Evolutionary conservation across 352 stramenopile species (phyloP), one percentile per base, ranked within the genome.

Genomic region (Phytophthora nicotianae): DNA sequence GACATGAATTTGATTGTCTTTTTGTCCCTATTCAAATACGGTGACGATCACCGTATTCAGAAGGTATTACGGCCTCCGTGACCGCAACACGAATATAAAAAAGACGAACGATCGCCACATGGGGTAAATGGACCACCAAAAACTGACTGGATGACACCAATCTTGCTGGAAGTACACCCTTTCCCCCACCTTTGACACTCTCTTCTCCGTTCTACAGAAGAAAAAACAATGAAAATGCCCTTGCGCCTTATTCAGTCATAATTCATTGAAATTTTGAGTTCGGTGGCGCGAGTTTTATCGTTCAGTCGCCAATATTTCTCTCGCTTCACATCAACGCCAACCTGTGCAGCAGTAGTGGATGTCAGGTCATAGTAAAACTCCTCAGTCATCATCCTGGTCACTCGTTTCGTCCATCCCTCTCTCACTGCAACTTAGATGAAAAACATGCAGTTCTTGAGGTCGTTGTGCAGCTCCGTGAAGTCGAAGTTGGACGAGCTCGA

Each of bases 381-480:
- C 35, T 23, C 13, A 11, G n/a, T 29, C 24, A 29, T 40, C 27
- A 45, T 49, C 43, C 21, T 42, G 24, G 41, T 29, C 54, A 8
- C 19, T 53, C 19, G 23, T 35, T 50, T 29, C 55, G 21, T 50
- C 40, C 38, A 55, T 40, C 33, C 17, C n/a, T 21, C 10, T 26
- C 21, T 26, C 20, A 7, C 41, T 40, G 45, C 45, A 45, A 13
- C 35, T 43, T 72, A 86, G 37, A 88, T 77, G 63, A 85, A 88
- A 70, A 88, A 88, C 78, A 88, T 89, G 59, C 71, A 79, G 58
- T 83, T 77, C 59, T 83, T 74, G 54, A 89, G 75, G 52, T 80
- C 70, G 51, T 81, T 75, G 74, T 89, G 80, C 6, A 89, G 61
- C 29, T 80, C 74, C 13, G 71, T 67, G 58, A 89, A 89, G 59